Evolutionary conservation across 2,329 filamentous ascomycete genomes (phyloP).

Genomic region (Dactylellina haptotyla): DNA sequence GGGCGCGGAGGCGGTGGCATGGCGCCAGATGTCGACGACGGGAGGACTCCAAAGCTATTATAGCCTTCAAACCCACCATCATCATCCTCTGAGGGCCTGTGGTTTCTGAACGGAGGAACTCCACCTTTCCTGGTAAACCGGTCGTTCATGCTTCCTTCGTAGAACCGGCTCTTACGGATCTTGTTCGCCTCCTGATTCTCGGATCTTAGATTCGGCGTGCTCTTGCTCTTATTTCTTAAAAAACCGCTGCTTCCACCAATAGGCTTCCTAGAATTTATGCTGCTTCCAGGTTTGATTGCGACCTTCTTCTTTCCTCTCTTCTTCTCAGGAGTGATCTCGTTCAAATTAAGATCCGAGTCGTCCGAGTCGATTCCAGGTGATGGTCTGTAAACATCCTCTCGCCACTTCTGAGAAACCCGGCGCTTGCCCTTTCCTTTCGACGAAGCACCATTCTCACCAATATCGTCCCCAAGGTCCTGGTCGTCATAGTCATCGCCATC

Average conservation of each 20-base stretch:
- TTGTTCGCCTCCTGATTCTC: conserved; percentile 32
- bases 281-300: conserved; percentile 11
- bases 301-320: conserved; percentile 33
- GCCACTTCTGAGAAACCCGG: conserved; percentile 57
- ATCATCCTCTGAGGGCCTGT: conserved; percentile 12
- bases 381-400: conserved; percentile 55
- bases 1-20: conserved; percentile 39
- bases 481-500: conserved; percentile 54
- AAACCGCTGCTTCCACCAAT: conserved; percentile 60
- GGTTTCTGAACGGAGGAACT: conserved; percentile 44
- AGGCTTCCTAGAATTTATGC: conserved; percentile 33
- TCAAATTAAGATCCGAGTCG: conserved; percentile 57
- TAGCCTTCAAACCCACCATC: conserved; percentile 7
- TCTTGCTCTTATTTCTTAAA: conserved; percentile 60
- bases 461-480: conserved; percentile 54
- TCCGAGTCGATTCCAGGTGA: conserved; percentile 54
- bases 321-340: conserved; percentile 55
- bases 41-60: conserved; percentile 39
- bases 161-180: conserved; percentile 64
- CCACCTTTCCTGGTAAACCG: conserved; percentile 66
- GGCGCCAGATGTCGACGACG: not conserved
- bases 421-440: conserved; percentile 56
- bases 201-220: conserved; percentile 56
- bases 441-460: conserved; percentile 2
- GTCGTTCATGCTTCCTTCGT: conserved; percentile 88